Base-by-base conservation (phyloP, 2,329 filamentous ascomycete genomes). In the Colletotrichum costaricense region DNA sequence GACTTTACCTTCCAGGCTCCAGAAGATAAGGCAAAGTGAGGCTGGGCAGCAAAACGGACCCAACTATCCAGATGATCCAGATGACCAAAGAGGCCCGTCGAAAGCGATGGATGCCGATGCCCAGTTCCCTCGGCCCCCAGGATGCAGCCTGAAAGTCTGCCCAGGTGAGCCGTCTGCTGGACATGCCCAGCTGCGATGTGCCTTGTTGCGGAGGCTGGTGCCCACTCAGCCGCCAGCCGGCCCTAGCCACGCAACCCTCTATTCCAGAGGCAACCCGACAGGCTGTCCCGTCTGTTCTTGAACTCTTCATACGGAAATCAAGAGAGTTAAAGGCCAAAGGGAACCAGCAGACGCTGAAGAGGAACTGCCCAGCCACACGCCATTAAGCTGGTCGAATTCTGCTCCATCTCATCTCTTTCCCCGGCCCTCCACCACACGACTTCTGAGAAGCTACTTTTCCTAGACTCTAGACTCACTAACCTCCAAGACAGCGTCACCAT, bases 101-200 rank as follows among this genome's bases (percentile, higher is more conserved):
- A 73, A 65, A 16, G 28, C 35, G 30, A 62, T 65, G 55, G 55
- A 65, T 73, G 67, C 56, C 60, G 55, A 65, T 73, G 67, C 60
- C 67, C 55, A 73, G 59, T 60, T 60, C 28, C n/a, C 67, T 62
- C 56, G 49, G 49, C 33, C 56, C 59, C 70, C 56, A 49, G 70
- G 67, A 70, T 73, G 67, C 60, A 59, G 67, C 71, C 67, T 73
- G 60, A 30, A 62, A 62, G 55, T 62, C 46, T 59, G 59, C 66
- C 70, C 66, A 56, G 55, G 42, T 60, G 55, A 64, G 59, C 54
- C 63, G 49, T 62, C 16, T 22, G 63, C 63, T 62, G 57, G 69
- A 42, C 59, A 54, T 26, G 19, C 19, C n/a, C 65, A 69, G 69
- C 67, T 46, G 55, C 60, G 55, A 73, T 62, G 46, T 73, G 71